Base-by-base conservation (phyloP, 768 basidiomycete genomes). In the Daedalea quercina region DNA sequence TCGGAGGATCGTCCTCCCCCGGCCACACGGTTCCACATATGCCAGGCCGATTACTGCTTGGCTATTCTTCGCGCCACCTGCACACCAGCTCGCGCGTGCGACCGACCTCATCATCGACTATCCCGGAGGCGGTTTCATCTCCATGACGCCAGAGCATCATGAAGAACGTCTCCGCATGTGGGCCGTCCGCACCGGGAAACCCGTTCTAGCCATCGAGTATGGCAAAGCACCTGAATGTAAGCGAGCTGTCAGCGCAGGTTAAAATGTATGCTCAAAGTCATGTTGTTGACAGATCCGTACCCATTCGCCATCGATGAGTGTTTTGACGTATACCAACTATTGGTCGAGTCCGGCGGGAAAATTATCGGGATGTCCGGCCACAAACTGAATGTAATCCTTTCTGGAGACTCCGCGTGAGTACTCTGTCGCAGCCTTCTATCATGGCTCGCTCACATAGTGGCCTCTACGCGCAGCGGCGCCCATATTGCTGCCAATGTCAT, bases 371-470 rank as follows among this genome's bases (percentile, higher is more conserved):
- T 98, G 83, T 85, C 85, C 15, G 91, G 90, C n/a, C 78, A 76
- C 58, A 76, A 79, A 60, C 70, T 97, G 19, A 85, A 84, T 57
- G 74, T 94, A 25, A 80, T 97, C 52, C 63, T 96, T 46, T 81
- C 85, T 3, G 94, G 95, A 1, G 96, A 99, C 70, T 98, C 95
- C n/a, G 96, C 96, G 94, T 96, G 67, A 73, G 94, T 78, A 9
- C 19, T n/a, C 12, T 13, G 3, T 22, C 48, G 19, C 17, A 22
- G 17, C 9, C 22, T 37, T 3, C 33, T 23, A 7, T 13, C 35
- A 25, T 44, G 37, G 22, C 42, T 17, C 24, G 33, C 28, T 33
- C 26, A 53, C 56, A 51, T 57, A 55, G 48, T 50, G 34, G 54
- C 44, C 22, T 47, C 8, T 13, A 47, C 40, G 44, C 53, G 19